Evolutionary conservation across 2,329 filamentous ascomycete species (phyloP).

Genomic region (Sclerotinia spermophila): DNA sequence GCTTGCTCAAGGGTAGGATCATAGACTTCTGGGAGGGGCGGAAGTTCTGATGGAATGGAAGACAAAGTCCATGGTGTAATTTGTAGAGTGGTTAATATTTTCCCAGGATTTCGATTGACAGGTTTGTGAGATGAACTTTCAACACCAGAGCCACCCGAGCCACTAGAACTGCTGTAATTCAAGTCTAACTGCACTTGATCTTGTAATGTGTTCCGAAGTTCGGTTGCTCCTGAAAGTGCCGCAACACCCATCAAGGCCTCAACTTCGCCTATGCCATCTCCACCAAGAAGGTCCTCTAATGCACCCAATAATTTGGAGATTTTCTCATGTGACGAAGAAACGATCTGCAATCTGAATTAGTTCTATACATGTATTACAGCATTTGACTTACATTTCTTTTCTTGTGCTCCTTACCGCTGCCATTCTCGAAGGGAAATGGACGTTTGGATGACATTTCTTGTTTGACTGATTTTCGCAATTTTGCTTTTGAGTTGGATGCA

Average conservation of each 20-base stretch:
- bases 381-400: not conserved
- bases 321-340: conserved; percentile 21
- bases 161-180: not conserved
- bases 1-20: conserved; percentile 57
- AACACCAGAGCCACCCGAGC: not conserved
- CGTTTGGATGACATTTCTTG: conserved; percentile 9
- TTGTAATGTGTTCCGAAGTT: conserved; percentile 26
- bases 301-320: conserved; percentile 29
- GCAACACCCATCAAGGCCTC: conserved; percentile 24
- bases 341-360: not conserved
- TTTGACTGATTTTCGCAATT: not conserved
- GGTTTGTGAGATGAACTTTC: not conserved
- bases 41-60: conserved; percentile 48
- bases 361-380: not conserved
- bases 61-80: conserved; percentile 49
- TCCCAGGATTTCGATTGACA: not conserved
- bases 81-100: conserved; percentile 2
- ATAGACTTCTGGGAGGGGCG: conserved; percentile 58
- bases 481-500: not conserved
- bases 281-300: conserved; percentile 30
- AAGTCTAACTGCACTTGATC: not conserved
- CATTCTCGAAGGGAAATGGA: conserved; percentile 8
- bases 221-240: conserved; percentile 24
- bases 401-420: not conserved
- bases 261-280: conserved; percentile 23